These are phyloP conservation scores for Zasmidium citrigriseum DNA, from an alignment of 2,329 filamentous ascomycete species.

Conservation along the genomic window DNA sequence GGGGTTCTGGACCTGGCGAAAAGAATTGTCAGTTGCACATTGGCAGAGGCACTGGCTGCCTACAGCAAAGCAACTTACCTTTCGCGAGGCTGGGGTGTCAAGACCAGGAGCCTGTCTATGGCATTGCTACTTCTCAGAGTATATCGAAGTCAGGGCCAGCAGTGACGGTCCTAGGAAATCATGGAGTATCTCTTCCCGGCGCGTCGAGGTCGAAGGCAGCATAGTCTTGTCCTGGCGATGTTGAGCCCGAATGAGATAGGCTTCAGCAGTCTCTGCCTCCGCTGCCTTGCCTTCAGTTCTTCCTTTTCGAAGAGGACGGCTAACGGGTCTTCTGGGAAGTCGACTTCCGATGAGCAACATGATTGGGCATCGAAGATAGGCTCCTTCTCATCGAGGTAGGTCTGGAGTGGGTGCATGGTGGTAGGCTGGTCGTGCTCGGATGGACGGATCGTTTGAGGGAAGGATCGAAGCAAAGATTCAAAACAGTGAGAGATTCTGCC, in stretches of 20 bases:
- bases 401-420: neutral
- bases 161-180: too few relatives aligned
- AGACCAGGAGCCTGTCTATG: too few relatives aligned
- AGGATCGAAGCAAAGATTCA: neutral
- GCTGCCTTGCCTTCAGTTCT: neutral
- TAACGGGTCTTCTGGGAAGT: neutral
- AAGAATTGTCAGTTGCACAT: too few relatives aligned
- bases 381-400: neutral
- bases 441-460: neutral
- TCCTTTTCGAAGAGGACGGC: neutral
- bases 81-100: too few relatives aligned
- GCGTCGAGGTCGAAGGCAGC: neutral
- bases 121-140: too few relatives aligned
- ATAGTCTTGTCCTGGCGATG: neutral
- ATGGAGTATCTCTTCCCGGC: neutral
- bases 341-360: neutral
- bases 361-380: neutral
- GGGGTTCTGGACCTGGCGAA: too few relatives aligned
- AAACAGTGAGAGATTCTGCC: too few relatives aligned
- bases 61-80: too few relatives aligned
- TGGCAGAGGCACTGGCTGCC: too few relatives aligned
- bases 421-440: neutral
- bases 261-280: neutral
- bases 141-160: too few relatives aligned
- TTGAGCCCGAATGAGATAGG: neutral